These are phyloP conservation scores for Suillus hirtellus DNA, from an alignment of 768 basidiomycete genomes.

Conservation along the genomic window DNA sequence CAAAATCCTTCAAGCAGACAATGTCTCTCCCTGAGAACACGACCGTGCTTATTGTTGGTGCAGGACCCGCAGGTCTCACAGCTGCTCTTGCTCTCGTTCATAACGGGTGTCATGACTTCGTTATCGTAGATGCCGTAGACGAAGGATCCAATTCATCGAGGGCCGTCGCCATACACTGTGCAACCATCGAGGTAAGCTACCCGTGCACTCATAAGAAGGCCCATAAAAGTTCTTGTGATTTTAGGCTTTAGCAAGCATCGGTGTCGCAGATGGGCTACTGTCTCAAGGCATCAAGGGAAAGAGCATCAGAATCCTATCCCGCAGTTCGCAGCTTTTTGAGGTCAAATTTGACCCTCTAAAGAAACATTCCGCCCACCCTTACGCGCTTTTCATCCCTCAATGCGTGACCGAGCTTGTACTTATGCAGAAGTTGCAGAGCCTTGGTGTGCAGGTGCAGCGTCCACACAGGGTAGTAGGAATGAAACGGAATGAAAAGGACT, in stretches of 20 bases:
- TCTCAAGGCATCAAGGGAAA: conserved; percentile 28
- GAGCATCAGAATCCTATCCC: conserved; percentile 31
- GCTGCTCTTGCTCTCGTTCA: conserved; percentile 48
- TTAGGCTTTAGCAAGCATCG: conserved; percentile 43
- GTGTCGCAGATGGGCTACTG: conserved; percentile 38
- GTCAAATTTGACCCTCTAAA: conserved; percentile 37
- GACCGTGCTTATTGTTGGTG: conserved; percentile 48
- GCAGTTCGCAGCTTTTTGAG: conserved; percentile 27
- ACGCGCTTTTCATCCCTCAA: not conserved
- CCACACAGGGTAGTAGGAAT: conserved; percentile 43
- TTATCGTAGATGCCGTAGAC: conserved; percentile 38
- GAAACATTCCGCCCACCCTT: not conserved
- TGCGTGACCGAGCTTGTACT: conserved; percentile 35
- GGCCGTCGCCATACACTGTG: conserved; percentile 44
- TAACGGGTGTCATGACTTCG: conserved; percentile 27
- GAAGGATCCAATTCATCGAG: conserved; percentile 37
- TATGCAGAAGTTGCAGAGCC: conserved; percentile 31
- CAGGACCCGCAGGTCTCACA: conserved; percentile 29
- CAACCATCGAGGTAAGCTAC: conserved; percentile 44
- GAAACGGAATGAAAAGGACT: conserved; percentile 28
- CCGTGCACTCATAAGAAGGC: not conserved
- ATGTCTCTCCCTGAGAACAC: conserved; percentile 15
- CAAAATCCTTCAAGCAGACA: not conserved
- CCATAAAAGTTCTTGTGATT: conserved; percentile 26
- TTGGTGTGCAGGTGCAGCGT: conserved; percentile 36